A percentile compares a stretch with the other conserved stretches of the same genome.
Evolutionary conservation across 2,329 filamentous ascomycete genomes (phyloP).

Genomic region (Microascus cirrosus): DNA sequence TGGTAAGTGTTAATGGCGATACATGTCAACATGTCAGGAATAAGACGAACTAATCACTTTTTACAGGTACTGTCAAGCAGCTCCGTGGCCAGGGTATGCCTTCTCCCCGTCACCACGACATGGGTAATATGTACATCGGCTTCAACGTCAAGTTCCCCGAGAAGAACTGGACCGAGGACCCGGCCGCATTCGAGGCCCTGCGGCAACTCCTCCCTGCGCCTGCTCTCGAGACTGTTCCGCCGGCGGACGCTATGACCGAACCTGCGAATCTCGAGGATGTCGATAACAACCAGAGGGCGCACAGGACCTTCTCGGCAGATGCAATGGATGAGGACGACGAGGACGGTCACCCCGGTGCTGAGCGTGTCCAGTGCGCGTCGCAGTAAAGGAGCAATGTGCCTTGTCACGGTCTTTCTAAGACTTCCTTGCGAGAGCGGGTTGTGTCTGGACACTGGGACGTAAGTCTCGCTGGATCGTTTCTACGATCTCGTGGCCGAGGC

Average conservation of each 20-base stretch:
- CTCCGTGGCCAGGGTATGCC: slow-evolving; percentile 97
- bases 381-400: slow-evolving; percentile 45
- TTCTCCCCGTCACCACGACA: slow-evolving; percentile 86
- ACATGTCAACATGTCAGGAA: background rate
- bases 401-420: background rate
- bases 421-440: background rate
- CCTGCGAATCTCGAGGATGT: slow-evolving; percentile 79
- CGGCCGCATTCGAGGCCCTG: slow-evolving; percentile 64
- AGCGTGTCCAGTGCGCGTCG: slow-evolving; percentile 78
- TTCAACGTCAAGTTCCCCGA: slow-evolving; percentile 97
- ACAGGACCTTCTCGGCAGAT: slow-evolving; percentile 53
- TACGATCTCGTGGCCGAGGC: background rate
- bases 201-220: slow-evolving; percentile 75
- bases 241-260: slow-evolving; percentile 82
- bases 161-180: slow-evolving; percentile 55
- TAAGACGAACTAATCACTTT: background rate
- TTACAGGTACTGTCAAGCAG: slow-evolving; percentile 75
- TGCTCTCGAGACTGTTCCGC: slow-evolving; percentile 51
- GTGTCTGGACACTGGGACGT: background rate
- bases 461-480: background rate
- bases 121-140: slow-evolving; percentile 92
- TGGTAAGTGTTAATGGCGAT: slow-evolving; percentile 46
- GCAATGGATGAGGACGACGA: slow-evolving; percentile 61
- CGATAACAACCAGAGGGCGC: slow-evolving; percentile 50
- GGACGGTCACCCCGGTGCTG: slow-evolving; percentile 60